A percentile compares a stretch with the other conserved stretches of the same genome.
These are phyloP conservation scores for Aspergillus cristatus DNA, from an alignment of 495 filamentous ascomycete species.

Conservation along the genomic window DNA sequence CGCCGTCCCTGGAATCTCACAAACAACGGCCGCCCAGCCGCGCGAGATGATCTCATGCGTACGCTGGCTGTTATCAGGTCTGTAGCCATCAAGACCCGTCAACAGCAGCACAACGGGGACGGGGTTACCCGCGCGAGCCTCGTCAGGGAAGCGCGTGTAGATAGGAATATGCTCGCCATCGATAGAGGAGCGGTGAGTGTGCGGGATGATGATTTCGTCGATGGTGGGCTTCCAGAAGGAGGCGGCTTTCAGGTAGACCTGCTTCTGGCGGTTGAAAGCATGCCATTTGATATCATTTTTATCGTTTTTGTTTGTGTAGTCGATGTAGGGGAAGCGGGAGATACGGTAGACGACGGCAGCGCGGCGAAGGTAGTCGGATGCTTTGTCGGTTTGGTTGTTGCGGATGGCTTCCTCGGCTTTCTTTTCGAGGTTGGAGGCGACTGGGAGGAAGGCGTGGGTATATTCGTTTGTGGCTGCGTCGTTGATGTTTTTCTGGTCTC, in stretches of 20 bases:
- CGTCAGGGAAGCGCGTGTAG: constrained; percentile 51
- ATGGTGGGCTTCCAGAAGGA: constrained; percentile 44
- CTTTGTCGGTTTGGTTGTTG: constrained; percentile 35
- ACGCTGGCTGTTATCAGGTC: constrained; percentile 67
- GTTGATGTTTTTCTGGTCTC: constrained; percentile 46
- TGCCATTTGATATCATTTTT: constrained; percentile 40
- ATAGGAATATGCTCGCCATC: constrained; percentile 55
- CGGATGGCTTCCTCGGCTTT: constrained; percentile 38
- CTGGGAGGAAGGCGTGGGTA: constrained; percentile 52
- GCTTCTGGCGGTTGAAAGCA: constrained; percentile 62
- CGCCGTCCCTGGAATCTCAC: constrained; percentile 73
- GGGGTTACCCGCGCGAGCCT: constrained; percentile 26
- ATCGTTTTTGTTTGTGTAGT: constrained; percentile 10
- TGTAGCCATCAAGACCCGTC: constrained; percentile 71
- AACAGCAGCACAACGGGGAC: constrained; percentile 58
- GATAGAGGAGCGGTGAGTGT: constrained; percentile 33
- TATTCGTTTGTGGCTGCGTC: constrained; percentile 56
- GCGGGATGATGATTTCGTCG: constrained; percentile 52
- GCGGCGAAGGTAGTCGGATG: constrained; percentile 56
- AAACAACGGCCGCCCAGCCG: constrained; percentile 51
- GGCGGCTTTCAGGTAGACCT: constrained; percentile 51
- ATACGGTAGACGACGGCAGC: constrained; percentile 67
- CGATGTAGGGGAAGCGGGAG: constrained; percentile 61
- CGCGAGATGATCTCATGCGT: constrained; percentile 54
- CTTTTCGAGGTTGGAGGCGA: constrained; percentile 42